A percentile compares a stretch with the other conserved stretches of the same genome.
Evolutionary conservation across 1,284 basidiomycete genomes (phyloP).

Genomic region (Schizophyllum amplum): DNA sequence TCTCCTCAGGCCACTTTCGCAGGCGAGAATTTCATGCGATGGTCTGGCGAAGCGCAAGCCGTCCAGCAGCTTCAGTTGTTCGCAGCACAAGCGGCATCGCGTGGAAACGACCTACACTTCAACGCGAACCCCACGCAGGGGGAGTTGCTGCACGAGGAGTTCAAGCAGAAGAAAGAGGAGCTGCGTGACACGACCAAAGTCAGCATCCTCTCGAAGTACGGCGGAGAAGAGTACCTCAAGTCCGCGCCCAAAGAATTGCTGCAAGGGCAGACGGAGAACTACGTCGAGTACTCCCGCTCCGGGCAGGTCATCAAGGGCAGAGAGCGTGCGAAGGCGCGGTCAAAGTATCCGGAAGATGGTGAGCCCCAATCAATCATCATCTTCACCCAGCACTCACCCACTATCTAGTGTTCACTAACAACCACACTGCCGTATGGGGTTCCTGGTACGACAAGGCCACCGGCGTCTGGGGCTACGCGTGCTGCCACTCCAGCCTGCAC

Average conservation of each 20-base stretch:
- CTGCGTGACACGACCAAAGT: constrained; percentile 83
- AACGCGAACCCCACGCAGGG: constrained; percentile 97
- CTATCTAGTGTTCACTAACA: constrained; percentile 75
- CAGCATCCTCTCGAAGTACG: constrained; percentile 85
- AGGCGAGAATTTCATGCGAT: constrained; percentile 93
- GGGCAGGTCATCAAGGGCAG: constrained; percentile 91
- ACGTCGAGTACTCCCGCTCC: constrained; percentile 93
- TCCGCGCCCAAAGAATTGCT: constrained; percentile 83
- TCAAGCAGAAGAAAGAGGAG: constrained; percentile 87
- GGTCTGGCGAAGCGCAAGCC: constrained; percentile 84
- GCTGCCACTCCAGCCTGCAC: constrained; percentile 85
- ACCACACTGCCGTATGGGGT: constrained; percentile 93
- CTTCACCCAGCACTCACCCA: constrained; percentile 6
- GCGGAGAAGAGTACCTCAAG: constrained; percentile 91
- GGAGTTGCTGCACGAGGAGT: constrained; percentile 86
- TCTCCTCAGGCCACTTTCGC: constrained; percentile 72
- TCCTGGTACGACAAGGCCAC: constrained; percentile 80
- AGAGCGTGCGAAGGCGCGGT: constrained; percentile 76
- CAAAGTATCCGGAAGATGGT: constrained; percentile 96
- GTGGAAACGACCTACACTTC: constrained; percentile 92
- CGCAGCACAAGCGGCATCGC: constrained; percentile 92
- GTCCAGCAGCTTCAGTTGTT: constrained; percentile 92
- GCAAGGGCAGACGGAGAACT: constrained; percentile 93
- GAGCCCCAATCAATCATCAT: constrained; percentile 21
- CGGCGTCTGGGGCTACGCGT: constrained; percentile 87